Conservation (phyloP, 2,329 filamentous ascomycete genomes). For the Fusarium acutatum region DNA sequence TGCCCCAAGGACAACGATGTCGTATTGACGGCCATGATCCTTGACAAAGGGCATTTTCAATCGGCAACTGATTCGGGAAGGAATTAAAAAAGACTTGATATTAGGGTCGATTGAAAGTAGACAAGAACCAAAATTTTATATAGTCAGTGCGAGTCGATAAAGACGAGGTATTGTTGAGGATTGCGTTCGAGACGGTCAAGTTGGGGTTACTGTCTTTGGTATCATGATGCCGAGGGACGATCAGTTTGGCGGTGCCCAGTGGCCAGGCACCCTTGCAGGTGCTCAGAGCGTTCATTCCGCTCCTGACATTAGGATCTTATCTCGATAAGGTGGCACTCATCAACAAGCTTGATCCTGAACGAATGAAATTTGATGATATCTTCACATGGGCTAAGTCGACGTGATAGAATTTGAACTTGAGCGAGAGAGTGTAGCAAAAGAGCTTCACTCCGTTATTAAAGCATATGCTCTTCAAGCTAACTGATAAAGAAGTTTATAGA, state of each 20-base stretch:
- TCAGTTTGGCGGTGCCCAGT: background rate
- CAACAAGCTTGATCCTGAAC: background rate
- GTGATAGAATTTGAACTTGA: background rate
- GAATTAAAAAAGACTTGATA: background rate
- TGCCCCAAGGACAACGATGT: slow-evolving; percentile 66
- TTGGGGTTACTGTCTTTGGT: slow-evolving; percentile 13
- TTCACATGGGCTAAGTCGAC: background rate
- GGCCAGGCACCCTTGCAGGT: slow-evolving; percentile 3
- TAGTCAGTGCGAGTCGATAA: background rate
- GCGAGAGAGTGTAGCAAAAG: background rate
- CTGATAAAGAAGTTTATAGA: background rate
- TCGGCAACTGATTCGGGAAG: background rate
- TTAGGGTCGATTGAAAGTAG: background rate
- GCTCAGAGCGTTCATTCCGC: background rate
- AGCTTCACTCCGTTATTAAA: too few relatives aligned
- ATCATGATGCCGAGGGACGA: slow-evolving; percentile 14
- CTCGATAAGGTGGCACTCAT: background rate
- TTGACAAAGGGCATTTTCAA: slow-evolving; percentile 54
- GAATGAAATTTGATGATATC: background rate
- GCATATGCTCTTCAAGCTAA: background rate
- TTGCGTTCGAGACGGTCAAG: slow-evolving; percentile 6
- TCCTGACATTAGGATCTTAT: slow-evolving; percentile 28
- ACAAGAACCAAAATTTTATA: background rate
- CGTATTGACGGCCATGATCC: slow-evolving; percentile 63
- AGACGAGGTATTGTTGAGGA: background rate